phyloP scores from a whole-genome alignment of 2,329 filamentous ascomycete genomes.

The Leptographium procerum region DNA sequence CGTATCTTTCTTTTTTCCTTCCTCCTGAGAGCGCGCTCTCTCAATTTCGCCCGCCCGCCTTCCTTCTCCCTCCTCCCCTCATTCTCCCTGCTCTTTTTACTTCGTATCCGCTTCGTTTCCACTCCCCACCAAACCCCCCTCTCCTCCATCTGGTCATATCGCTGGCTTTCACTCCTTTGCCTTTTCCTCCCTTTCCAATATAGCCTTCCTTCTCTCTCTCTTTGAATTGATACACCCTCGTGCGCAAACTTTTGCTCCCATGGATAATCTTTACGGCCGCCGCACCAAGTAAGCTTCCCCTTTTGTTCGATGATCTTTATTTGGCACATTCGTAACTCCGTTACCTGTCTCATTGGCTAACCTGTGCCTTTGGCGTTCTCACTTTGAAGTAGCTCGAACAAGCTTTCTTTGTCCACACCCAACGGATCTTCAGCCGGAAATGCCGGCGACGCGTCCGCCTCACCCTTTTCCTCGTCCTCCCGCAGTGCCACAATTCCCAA shows the following conservation, averaged over 20 bases:
- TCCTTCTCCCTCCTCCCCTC: neutral
- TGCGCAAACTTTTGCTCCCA: constrained; percentile 23
- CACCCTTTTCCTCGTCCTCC: constrained; percentile 30
- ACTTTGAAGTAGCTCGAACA: constrained; percentile 53
- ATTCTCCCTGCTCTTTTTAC: neutral
- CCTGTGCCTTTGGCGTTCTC: constrained; percentile 7
- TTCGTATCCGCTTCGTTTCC: neutral
- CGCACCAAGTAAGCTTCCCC: constrained; percentile 59
- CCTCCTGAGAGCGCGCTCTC: neutral
- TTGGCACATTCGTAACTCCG: constrained; percentile 8
- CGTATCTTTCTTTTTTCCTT: neutral
- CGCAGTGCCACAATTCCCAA: constrained; percentile 57
- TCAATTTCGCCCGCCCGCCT: neutral
- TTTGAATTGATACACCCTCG: neutral
- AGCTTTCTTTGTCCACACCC: constrained; percentile 73
- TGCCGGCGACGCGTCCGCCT: constrained; percentile 26
- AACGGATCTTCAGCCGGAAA: constrained; percentile 7
- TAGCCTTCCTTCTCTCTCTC: neutral
- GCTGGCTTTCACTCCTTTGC: neutral
- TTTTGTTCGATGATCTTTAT: constrained; percentile 1
- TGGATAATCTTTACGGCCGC: constrained; percentile 66
- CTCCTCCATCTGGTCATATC: neutral
- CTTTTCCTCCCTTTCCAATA: neutral
- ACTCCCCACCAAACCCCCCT: neutral
- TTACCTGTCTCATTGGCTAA: neutral